Evolutionary conservation across 352 stramenopile species (phyloP).

Genomic region (Blastocystis sp.): DNA sequence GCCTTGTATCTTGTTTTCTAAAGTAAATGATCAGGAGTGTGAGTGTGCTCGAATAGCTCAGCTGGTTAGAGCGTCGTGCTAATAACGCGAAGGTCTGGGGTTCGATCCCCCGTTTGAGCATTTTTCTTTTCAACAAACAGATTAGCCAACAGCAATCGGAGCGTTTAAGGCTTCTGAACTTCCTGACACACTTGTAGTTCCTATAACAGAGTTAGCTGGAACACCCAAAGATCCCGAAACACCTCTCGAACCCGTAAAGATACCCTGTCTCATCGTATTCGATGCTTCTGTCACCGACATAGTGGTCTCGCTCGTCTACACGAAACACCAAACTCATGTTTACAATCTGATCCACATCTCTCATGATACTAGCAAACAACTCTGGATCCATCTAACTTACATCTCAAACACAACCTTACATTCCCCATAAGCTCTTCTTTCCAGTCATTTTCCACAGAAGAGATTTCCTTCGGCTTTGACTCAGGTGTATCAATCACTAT

Average conservation of each 20-base stretch:
- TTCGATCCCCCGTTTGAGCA: constrained; percentile 35
- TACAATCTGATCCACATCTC: not conserved
- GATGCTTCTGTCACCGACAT: too few relatives aligned
- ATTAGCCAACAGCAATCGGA: too few relatives aligned
- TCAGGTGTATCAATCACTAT: too few relatives aligned
- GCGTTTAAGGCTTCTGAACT: too few relatives aligned
- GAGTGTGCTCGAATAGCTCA: constrained; percentile 11
- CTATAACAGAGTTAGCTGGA: too few relatives aligned
- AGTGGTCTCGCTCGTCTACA: too few relatives aligned
- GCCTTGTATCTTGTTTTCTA: not conserved
- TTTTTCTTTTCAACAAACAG: not conserved
- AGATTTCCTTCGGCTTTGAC: not conserved
- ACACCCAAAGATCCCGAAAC: too few relatives aligned
- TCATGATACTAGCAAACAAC: not conserved
- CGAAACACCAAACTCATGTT: too few relatives aligned
- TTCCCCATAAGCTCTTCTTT: not conserved
- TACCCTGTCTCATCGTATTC: too few relatives aligned
- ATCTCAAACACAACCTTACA: not conserved
- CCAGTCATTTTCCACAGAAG: not conserved
- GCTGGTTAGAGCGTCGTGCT: constrained; percentile 54
- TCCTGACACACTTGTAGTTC: too few relatives aligned
- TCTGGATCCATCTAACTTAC: not conserved
- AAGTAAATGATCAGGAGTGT: not conserved
- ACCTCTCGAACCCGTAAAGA: too few relatives aligned
- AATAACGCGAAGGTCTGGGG: constrained; percentile 50